Evolutionary conservation across 2,329 filamentous ascomycete species (phyloP).

Genomic region (Massarina eburnea): DNA sequence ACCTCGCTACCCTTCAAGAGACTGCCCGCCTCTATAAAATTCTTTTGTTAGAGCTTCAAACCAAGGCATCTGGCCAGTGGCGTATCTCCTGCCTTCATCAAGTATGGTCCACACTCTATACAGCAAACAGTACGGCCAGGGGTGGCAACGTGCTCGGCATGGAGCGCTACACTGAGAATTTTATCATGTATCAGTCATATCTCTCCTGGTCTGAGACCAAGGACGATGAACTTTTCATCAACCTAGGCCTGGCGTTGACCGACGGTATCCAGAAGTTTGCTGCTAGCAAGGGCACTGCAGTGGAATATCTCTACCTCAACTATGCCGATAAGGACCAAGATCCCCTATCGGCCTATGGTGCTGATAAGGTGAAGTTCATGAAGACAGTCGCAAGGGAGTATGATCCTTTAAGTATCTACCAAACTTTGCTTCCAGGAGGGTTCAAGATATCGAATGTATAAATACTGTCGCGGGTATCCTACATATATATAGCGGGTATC

Average conservation of each 20-base stretch:
- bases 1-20: conserved; percentile 18
- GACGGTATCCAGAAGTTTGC: background rate
- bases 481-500: too few relatives aligned
- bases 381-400: conserved; percentile 1
- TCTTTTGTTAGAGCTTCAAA: conserved; percentile 17
- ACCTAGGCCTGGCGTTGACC: background rate
- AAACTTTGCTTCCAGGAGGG: conserved; percentile 1
- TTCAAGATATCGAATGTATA: conserved; percentile 7
- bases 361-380: conserved; percentile 3
- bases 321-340: conserved; percentile 19
- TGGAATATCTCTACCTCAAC: conserved; percentile 22
- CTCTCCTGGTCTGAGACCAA: conserved; percentile 14
- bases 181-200: conserved; percentile 19
- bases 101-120: conserved; percentile 11
- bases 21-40: conserved; percentile 32
- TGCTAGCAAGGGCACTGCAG: background rate
- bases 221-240: conserved; percentile 6
- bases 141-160: conserved; percentile 42
- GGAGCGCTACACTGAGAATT: conserved; percentile 6
- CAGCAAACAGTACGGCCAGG: conserved; percentile 19
- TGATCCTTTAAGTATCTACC: conserved; percentile 6
- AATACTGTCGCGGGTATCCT: too few relatives aligned
- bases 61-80: conserved; percentile 28
- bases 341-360: conserved; percentile 11
- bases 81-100: conserved; percentile 15